A percentile compares a stretch with the other conserved stretches of the same genome.
These are phyloP conservation scores for Entelexis sorbosivorans DNA, from an alignment of 1,139 yeast species.

Conservation along the genomic window DNA sequence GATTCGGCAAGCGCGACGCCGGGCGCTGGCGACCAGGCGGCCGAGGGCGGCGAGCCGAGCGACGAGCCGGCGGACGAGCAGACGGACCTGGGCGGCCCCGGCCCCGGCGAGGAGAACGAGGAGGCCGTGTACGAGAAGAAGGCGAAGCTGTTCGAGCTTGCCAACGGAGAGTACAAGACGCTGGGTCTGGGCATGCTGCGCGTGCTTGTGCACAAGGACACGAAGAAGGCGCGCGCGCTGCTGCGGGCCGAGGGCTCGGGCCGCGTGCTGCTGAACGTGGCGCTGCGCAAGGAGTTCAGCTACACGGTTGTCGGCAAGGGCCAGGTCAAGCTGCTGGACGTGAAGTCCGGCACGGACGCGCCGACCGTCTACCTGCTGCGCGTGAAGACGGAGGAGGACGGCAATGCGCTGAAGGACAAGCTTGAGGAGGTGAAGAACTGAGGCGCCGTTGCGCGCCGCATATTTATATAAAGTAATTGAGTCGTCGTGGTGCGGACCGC, in stretches of 20 bases:
- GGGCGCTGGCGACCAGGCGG: not conserved
- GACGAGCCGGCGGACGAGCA: constrained; percentile 27
- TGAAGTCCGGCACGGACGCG: constrained; percentile 36
- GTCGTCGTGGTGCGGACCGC: not conserved
- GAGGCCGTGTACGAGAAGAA: constrained; percentile 51
- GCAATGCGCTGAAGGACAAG: constrained; percentile 45
- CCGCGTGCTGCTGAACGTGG: constrained; percentile 62
- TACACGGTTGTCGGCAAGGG: constrained; percentile 31
- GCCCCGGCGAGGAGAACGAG: constrained; percentile 85
- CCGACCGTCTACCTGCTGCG: constrained; percentile 54
- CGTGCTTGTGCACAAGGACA: constrained; percentile 48
- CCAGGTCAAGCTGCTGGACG: constrained; percentile 47
- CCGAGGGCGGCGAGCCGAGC: constrained; percentile 20
- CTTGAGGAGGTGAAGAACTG: constrained; percentile 33
- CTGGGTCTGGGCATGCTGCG: constrained; percentile 77
- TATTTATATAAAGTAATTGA: not conserved
- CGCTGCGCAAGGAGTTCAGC: constrained; percentile 45
- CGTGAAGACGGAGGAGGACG: constrained; percentile 66
- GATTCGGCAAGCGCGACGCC: not conserved
- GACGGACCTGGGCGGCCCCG: constrained; percentile 34
- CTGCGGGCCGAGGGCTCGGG: constrained; percentile 85
- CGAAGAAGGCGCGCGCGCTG: constrained; percentile 55
- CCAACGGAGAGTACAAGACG: constrained; percentile 27
- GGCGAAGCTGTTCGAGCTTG: constrained; percentile 59
- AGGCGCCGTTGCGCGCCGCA: not conserved